Base-by-base conservation (phyloP, 2,329 filamentous ascomycete genomes). In the Aspergillus costaricaensis region DNA sequence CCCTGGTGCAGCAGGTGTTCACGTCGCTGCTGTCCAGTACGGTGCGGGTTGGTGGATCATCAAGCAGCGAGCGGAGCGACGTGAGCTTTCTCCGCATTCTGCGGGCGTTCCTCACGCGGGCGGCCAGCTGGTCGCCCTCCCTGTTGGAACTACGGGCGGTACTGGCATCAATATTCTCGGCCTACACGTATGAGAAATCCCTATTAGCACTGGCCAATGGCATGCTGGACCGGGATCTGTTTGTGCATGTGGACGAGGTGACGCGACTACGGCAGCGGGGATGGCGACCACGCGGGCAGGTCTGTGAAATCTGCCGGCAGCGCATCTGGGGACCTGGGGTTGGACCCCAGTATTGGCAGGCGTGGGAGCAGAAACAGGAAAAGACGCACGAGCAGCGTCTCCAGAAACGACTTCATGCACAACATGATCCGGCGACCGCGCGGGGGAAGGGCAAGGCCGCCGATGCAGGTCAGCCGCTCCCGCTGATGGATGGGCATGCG, bases 161-260 rank as follows among this genome's bases (percentile, higher is more conserved):
- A 0, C 84, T 99, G 2, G 82, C 87, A 1, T 95, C 93, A 12
- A 94, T 99, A 58, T 98, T 99, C 77, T 88, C 94, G 0, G 94
- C 95, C 0, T 99, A 99, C 73, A 89, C 92, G 0, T 97, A 98
- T 73, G 95, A 99, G 75, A 91, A 94, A 74, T 93, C 91, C 0
- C 91, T 99, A 15, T 83, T 99, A 19, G 83, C 85, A 1, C 85
- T 99, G 3, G 92, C 95, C 0, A 96, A 94, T 73, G 85, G 89
- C 4, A 87, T 99, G 58, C 82, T 99, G 0, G 93, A 96, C 64
- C 89, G 92, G 67, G 95, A 95, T 69, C 83, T 96, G 5, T 99
- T 98, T 70, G 85, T 90, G 43, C 89, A 91, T 65, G 91, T 99
- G 38, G 82, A 87, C 47, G 85, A 91, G 67, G 88, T 92, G 5